Evolutionary conservation across 2,329 filamentous ascomycete species (phyloP), one percentile per base, ranked within the genome.

Genomic region (Fusarium papillatum): DNA sequence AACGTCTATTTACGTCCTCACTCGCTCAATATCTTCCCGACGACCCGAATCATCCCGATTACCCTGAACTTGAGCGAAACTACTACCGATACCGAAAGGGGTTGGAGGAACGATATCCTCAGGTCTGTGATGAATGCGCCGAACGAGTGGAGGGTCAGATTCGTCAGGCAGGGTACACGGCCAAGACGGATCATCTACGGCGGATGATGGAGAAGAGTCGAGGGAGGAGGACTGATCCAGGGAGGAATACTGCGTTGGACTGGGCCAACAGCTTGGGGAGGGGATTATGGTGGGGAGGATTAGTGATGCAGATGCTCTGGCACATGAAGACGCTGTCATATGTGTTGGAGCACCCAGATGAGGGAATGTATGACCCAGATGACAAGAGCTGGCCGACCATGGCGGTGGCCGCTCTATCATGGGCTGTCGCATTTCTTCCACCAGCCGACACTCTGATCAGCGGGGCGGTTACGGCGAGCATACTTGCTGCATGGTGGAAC

Each of bases 101-200:
- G 64, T 88, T 98, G 22, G 96, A 98, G 85, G 88, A 91, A 79
- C 90, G 94, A 62, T 98, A 98, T 81, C 97, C 97, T 1, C 95
- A 97, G 81, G 93, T 98, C 70, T 99, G 97, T 85, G 90, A 90
- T 73, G 87, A 91, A 57, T 99, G 97, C 83, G 93, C 94, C 74
- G 93, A 93, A 8, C 91, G 88, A 72, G 96, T 96, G 26, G 90
- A 93, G 73, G 86, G 89, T 41, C 90, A 92, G 72, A 92, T 98
- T 64, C 88, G 90, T 26, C 88, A 91, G 76, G 92, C 95, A 0
- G 93, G 91, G 11, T 98, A 98, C 81, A 93, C 92, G 38, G 95
- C 95, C 34, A 95, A 95, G 83, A 93, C 94, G n/a, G 95, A 97
- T 77, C 90, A 95, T 74, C 84, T 97, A 38, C 89, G 93, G 63